These are phyloP conservation scores for Auricularia auricula-judae DNA, from an alignment of 768 basidiomycete species.

Conservation along the genomic window DNA sequence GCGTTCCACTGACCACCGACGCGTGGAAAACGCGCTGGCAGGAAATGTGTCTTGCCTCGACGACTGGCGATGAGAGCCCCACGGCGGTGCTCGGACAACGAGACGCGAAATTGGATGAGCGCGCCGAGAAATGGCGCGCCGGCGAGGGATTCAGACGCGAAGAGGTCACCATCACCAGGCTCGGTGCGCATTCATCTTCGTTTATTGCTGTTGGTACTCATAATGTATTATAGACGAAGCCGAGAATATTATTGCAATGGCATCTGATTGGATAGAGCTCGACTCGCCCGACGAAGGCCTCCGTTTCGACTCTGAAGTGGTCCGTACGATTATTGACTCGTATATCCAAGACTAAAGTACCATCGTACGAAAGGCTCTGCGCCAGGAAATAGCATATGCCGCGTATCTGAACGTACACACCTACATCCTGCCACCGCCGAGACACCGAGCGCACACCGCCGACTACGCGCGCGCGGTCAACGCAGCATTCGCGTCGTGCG, in stretches of 20 bases:
- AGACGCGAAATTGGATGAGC: slow-evolving; percentile 31
- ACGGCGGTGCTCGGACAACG: slow-evolving; percentile 17
- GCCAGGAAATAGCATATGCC: slow-evolving; percentile 87
- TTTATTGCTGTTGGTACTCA: not conserved
- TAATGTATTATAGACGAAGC: slow-evolving; percentile 47
- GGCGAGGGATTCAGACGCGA: slow-evolving; percentile 66
- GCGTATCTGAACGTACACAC: slow-evolving; percentile 82
- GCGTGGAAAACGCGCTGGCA: slow-evolving; percentile 85
- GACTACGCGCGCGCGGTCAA: slow-evolving; percentile 91
- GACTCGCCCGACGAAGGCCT: slow-evolving; percentile 91
- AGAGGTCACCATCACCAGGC: slow-evolving; percentile 80
- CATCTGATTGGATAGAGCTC: slow-evolving; percentile 92
- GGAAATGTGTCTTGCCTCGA: slow-evolving; percentile 69
- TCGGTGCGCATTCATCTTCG: slow-evolving; percentile 6
- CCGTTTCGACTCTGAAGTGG: slow-evolving; percentile 86
- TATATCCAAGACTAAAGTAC: slow-evolving; percentile 24
- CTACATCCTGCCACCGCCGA: slow-evolving; percentile 81
- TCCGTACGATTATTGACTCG: slow-evolving; percentile 34
- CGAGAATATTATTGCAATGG: slow-evolving; percentile 58
- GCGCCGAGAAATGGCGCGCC: slow-evolving; percentile 80
- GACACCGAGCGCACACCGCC: slow-evolving; percentile 69
- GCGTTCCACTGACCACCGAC: slow-evolving; percentile 79
- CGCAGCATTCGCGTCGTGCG: slow-evolving; percentile 56
- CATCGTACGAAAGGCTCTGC: slow-evolving; percentile 39
- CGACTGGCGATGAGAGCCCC: slow-evolving; percentile 21